Conservation (phyloP, 1,284 basidiomycete genomes). For the Peniophora sp. region DNA sequence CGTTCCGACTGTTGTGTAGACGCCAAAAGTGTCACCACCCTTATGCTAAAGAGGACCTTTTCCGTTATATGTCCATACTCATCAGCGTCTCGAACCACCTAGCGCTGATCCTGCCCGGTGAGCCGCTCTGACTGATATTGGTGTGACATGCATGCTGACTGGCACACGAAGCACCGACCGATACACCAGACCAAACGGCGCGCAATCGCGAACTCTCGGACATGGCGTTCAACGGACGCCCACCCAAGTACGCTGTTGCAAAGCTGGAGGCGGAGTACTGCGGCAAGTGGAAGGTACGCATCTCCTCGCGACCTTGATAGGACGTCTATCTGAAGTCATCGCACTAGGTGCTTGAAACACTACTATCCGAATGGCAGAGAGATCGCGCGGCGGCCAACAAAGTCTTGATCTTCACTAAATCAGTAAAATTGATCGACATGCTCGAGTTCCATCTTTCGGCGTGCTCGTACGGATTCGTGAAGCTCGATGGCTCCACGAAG, state of each 20-base stretch:
- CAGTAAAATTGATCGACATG: constrained; percentile 76
- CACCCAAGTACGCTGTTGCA: constrained; percentile 55
- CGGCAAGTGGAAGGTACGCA: constrained; percentile 75
- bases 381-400: constrained; percentile 52
- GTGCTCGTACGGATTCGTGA: constrained; percentile 55
- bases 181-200: constrained; percentile 28
- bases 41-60: constrained; percentile 51
- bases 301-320: background rate
- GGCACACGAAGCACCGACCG: background rate
- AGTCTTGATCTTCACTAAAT: constrained; percentile 82
- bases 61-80: constrained; percentile 70
- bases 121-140: constrained; percentile 26
- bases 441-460: constrained; percentile 60
- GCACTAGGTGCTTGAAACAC: constrained; percentile 51
- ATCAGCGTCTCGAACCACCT: constrained; percentile 85
- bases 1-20: constrained; percentile 26
- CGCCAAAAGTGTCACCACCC: constrained; percentile 60
- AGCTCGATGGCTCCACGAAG: constrained; percentile 67
- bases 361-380: constrained; percentile 60
- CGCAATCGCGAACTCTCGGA: constrained; percentile 54
- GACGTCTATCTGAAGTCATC: background rate
- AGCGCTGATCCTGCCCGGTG: constrained; percentile 62
- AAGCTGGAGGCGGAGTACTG: constrained; percentile 60
- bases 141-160: constrained; percentile 2
- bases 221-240: constrained; percentile 43